These are phyloP conservation scores for Fragilariopsis cylindrus DNA, from an alignment of 108 stramenopile species.

Conservation along the genomic window DNA sequence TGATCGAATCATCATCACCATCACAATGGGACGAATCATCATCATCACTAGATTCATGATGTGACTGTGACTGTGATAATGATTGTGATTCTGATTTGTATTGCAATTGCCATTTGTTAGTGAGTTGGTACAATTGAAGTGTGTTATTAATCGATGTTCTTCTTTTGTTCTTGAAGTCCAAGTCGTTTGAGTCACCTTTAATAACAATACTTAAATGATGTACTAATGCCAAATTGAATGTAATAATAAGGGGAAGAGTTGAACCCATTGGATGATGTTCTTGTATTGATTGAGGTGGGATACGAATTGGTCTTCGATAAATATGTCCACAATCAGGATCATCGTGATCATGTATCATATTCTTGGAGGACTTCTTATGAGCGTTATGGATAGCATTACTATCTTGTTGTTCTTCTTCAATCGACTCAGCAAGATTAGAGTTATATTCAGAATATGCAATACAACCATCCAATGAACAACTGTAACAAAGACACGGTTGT, in stretches of 20 bases:
- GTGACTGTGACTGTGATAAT: too few relatives aligned
- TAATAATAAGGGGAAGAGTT: slow-evolving; percentile 17
- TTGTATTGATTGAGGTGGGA: slow-evolving; percentile 8
- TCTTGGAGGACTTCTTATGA: too few relatives aligned
- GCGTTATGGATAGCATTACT: too few relatives aligned
- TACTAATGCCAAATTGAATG: slow-evolving; percentile 26
- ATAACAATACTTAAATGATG: slow-evolving; percentile 20
- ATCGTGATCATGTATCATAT: too few relatives aligned
- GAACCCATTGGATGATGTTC: slow-evolving; percentile 15
- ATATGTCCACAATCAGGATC: slow-evolving; percentile 2
- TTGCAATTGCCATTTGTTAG: slow-evolving; percentile 18
- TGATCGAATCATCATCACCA: too few relatives aligned
- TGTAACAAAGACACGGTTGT: slow-evolving; percentile 8
- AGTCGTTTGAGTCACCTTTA: neutral
- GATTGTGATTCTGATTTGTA: slow-evolving; percentile 7
- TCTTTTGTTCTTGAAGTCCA: neutral
- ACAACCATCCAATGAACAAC: slow-evolving; percentile 24
- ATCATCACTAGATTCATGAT: too few relatives aligned
- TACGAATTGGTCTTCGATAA: slow-evolving; percentile 18
- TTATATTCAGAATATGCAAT: slow-evolving; percentile 12
- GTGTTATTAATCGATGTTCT: neutral
- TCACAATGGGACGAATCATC: too few relatives aligned
- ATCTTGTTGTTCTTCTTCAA: neutral
- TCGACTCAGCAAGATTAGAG: neutral
- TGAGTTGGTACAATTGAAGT: slow-evolving; percentile 25